These are phyloP conservation scores for Mycothermus thermophilus DNA, from an alignment of 495 filamentous ascomycete species.

Conservation along the genomic window DNA sequence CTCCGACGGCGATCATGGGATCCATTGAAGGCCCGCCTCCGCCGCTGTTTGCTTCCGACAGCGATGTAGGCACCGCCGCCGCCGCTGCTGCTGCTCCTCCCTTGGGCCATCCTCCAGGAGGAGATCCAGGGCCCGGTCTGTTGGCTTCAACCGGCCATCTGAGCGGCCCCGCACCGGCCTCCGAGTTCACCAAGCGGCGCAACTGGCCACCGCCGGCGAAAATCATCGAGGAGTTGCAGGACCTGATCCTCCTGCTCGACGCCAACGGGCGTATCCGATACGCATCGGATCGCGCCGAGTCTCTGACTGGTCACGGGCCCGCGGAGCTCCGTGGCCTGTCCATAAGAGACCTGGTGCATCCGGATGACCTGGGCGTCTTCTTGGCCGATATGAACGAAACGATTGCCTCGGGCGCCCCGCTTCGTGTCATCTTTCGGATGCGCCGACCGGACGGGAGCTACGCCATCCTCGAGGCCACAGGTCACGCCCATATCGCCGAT, in stretches of 20 bases:
- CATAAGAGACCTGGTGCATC: slow-evolving; percentile 69
- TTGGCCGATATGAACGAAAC: slow-evolving; percentile 82
- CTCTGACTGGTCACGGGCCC: slow-evolving; percentile 62
- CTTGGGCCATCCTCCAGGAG: too few relatives aligned
- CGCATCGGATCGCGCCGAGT: slow-evolving; percentile 62
- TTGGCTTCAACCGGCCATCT: too few relatives aligned
- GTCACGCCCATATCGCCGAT: slow-evolving; percentile 78
- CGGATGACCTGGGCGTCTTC: slow-evolving; percentile 77
- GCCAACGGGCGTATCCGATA: slow-evolving; percentile 73
- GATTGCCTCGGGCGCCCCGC: slow-evolving; percentile 61
- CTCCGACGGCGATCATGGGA: too few relatives aligned
- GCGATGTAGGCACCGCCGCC: too few relatives aligned
- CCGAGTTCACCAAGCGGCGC: slow-evolving; percentile 68
- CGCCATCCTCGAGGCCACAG: slow-evolving; percentile 74
- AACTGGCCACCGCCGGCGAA: slow-evolving; percentile 90
- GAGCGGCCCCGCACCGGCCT: too few relatives aligned
- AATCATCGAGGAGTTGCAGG: slow-evolving; percentile 78
- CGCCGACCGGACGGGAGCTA: slow-evolving; percentile 59
- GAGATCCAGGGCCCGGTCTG: too few relatives aligned
- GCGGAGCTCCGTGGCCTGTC: slow-evolving; percentile 59
- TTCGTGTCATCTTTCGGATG: slow-evolving; percentile 86
- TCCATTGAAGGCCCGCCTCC: too few relatives aligned
- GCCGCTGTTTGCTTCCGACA: too few relatives aligned
- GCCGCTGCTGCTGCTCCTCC: too few relatives aligned
- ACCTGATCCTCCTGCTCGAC: slow-evolving; percentile 77